Base-by-base conservation (phyloP, 2,329 filamentous ascomycete species). In the Onygenales sp. region DNA sequence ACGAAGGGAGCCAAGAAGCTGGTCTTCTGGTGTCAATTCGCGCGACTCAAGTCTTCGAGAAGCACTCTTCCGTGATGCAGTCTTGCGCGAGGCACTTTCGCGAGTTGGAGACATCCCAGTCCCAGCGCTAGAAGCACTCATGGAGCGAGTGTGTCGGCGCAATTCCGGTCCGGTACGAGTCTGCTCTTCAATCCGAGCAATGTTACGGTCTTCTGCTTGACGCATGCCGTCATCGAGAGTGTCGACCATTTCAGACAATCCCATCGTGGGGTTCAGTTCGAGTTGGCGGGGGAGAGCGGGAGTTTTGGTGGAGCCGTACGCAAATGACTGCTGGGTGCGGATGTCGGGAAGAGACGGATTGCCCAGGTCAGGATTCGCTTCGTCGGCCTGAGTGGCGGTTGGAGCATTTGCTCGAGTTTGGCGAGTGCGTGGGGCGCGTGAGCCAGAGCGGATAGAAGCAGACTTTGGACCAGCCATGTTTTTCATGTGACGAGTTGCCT, bases 241-340 rank as follows among this genome's bases (percentile, higher is more conserved):
- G 34, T 62, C 58, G 10, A 65, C 69, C 53, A 73, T 65, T 43
- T 68, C 62, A 2, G 53, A 50, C 21, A 68, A 53, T 42, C 62
- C 62, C 58, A 66, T 64, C 4, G 59, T 58, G 11, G 64, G 62
- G 37, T 65, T 59, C 3, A 63, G 56, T n/a, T 61, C 55, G 31
- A 71, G 59, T 57, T 64, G 63, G 45, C 63, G 62, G 8, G 70
- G 70, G 17, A 73, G 58, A 27, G 63, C 59, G 13, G 68, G 63
- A 10, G 66, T 65, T 21, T 64, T 63, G 17, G 63, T 64, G 6
- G 69, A 66, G 32, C 71, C 71, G 62, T 73, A 73, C 11, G 67
- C 67, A 53, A 67, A 72, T 1, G 70, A 71, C 45, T 67, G 65
- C 51, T 68, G 67, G 27, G 66, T 66, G 42, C 69, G 67, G 47